These are phyloP conservation scores for Kwoniella botswanensis DNA, from an alignment of 768 basidiomycete species.

Conservation along the genomic window DNA sequence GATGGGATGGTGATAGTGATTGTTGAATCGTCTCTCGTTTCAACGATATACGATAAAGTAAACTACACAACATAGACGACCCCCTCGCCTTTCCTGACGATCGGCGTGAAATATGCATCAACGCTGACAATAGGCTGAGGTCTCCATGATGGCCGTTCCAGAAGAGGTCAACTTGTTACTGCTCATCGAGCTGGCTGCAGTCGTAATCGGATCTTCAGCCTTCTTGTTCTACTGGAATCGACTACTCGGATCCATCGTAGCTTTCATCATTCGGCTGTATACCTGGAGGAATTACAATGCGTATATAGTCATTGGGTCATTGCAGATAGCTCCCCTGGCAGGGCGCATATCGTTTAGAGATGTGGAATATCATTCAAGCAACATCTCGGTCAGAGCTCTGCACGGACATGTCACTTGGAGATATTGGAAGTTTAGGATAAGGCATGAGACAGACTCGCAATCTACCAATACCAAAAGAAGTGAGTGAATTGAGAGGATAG, in stretches of 20 bases:
- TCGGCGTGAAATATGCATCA: background rate
- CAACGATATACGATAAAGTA: background rate
- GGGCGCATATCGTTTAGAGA: constrained; percentile 89
- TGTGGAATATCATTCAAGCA: constrained; percentile 85
- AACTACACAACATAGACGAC: background rate
- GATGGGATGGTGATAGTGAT: background rate
- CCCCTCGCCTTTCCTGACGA: background rate
- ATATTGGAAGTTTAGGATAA: constrained; percentile 86
- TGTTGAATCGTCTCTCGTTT: background rate
- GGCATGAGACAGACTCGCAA: constrained; percentile 63
- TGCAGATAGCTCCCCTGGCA: constrained; percentile 85
- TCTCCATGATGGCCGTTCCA: constrained; percentile 22
- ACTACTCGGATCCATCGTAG: constrained; percentile 72
- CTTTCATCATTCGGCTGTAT: constrained; percentile 69
- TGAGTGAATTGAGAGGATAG: constrained; percentile 18
- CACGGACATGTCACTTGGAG: constrained; percentile 89
- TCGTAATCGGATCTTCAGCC: constrained; percentile 59
- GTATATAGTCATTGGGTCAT: constrained; percentile 87
- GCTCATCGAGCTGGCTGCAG: constrained; percentile 51
- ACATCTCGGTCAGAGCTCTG: constrained; percentile 81
- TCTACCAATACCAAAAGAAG: constrained; percentile 36
- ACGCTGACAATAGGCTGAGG: background rate
- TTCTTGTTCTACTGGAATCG: constrained; percentile 92
- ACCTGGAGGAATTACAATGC: constrained; percentile 79
- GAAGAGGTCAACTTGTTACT: constrained; percentile 49